Evolutionary conservation across 2,329 filamentous ascomycete genomes (phyloP).

Genomic region (Trichoderma atroviride): DNA sequence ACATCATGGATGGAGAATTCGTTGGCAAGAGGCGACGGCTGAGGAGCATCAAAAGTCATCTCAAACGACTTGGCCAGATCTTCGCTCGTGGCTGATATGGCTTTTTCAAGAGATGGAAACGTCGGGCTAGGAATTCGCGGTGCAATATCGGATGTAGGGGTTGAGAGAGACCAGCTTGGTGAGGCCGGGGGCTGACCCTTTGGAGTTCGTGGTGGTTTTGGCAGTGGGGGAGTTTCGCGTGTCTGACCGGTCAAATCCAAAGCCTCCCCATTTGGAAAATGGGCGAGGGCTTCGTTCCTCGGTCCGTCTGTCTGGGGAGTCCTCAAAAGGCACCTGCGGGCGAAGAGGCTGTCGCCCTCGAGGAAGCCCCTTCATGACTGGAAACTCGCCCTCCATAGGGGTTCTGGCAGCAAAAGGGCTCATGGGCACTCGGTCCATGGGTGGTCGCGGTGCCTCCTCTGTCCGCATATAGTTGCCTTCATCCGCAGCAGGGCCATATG

Average conservation of each 20-base stretch:
- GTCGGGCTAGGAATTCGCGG: constrained; percentile 43
- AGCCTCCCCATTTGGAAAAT: constrained; percentile 18
- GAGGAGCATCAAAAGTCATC: constrained; percentile 31
- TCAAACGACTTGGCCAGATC: constrained; percentile 40
- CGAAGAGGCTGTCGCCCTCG: constrained; percentile 37
- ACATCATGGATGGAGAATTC: constrained; percentile 33
- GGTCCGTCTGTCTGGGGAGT: neutral
- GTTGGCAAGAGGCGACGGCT: constrained; percentile 36
- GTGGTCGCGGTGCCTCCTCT: constrained; percentile 24
- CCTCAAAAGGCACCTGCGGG: constrained; percentile 26
- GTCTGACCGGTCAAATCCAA: constrained; percentile 34
- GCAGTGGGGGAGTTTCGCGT: constrained; percentile 42
- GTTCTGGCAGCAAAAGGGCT: constrained; percentile 36
- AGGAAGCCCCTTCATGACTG: constrained; percentile 41
- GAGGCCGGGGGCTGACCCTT: constrained; percentile 20
- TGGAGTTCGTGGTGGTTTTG: constrained; percentile 41
- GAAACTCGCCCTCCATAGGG: constrained; percentile 41
- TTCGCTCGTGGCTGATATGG: constrained; percentile 40
- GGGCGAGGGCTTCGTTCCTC: constrained; percentile 23
- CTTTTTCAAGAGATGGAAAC: constrained; percentile 41
- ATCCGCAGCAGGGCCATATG: constrained; percentile 31
- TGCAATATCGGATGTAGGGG: constrained; percentile 36
- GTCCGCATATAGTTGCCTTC: constrained; percentile 25
- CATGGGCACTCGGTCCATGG: constrained; percentile 25
- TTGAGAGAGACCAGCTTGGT: constrained; percentile 30